Evolutionary conservation across 129 eudicot species (phyloP).

Genomic region (carrot (Daucus carota)): DNA sequence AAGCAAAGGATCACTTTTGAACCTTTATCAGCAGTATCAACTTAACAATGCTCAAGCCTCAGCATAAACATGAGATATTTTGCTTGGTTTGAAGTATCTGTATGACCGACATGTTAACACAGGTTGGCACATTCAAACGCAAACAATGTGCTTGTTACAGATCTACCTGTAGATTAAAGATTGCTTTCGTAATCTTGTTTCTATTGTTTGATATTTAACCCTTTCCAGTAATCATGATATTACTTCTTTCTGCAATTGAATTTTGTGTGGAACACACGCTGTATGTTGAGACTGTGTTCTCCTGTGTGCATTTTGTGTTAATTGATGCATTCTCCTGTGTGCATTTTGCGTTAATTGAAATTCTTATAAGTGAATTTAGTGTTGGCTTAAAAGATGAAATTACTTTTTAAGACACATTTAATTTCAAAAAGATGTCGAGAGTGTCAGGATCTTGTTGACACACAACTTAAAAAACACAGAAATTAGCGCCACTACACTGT

Average conservation of each 20-base stretch:
- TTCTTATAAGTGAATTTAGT: background rate
- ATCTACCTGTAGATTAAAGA: background rate
- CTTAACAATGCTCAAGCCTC: conserved; percentile 75
- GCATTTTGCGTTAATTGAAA: background rate
- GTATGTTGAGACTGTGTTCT: too few relatives aligned
- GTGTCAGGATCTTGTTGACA: background rate
- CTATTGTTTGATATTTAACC: too few relatives aligned
- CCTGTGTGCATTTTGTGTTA: background rate
- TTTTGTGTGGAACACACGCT: too few relatives aligned
- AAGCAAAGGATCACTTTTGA: conserved; percentile 81
- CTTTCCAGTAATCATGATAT: too few relatives aligned
- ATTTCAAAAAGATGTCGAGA: background rate
- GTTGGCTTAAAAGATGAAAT: background rate
- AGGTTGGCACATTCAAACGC: conserved; percentile 28
- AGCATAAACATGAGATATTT: conserved; percentile 76
- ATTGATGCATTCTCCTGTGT: background rate
- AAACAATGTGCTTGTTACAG: background rate
- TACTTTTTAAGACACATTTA: background rate
- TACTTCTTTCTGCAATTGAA: too few relatives aligned
- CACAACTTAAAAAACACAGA: too few relatives aligned
- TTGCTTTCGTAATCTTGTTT: background rate
- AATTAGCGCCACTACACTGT: too few relatives aligned
- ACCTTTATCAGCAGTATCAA: conserved; percentile 51
- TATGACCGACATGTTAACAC: conserved; percentile 59
- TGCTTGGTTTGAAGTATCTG: conserved; percentile 69